Conservation (phyloP, 306 rosid genomes). For the Benincasa hispida region DNA sequence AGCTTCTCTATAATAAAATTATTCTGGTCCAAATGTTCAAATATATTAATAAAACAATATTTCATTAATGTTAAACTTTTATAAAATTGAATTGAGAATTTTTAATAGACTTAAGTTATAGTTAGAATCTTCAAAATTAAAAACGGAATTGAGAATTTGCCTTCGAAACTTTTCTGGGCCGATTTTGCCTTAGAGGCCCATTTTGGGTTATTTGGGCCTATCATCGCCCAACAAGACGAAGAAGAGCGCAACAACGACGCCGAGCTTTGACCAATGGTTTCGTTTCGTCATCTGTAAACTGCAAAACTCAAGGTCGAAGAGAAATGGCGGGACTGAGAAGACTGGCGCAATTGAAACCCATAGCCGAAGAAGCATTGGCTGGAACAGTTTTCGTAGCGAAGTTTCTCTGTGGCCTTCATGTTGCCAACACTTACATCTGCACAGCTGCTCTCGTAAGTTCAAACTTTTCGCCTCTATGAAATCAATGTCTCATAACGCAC, state of each 20-base stretch:
- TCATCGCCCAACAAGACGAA: neutral
- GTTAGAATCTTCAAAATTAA: too few species aligned
- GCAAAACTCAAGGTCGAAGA: neutral
- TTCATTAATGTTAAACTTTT: too few species aligned
- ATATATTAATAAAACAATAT: too few species aligned
- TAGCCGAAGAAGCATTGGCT: constrained; percentile 14
- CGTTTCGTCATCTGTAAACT: neutral
- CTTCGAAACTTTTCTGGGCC: too few species aligned
- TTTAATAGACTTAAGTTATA: too few species aligned
- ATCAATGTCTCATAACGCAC: neutral
- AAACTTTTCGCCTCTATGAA: neutral
- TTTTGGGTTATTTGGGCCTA: neutral
- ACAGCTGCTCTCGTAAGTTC: constrained; percentile 17
- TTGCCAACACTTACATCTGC: constrained; percentile 27
- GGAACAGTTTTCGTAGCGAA: constrained; percentile 16
- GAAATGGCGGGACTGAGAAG: neutral
- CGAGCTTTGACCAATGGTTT: neutral
- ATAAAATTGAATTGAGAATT: too few species aligned
- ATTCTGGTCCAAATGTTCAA: too few species aligned
- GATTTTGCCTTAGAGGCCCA: neutral
- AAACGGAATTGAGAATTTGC: too few species aligned
- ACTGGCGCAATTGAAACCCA: constrained; percentile 5
- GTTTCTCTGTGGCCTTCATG: constrained; percentile 32
- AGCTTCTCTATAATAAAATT: too few species aligned
- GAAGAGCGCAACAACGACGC: neutral